Percentiles rank a stretch among this genome's conserved stretches.
These are phyloP conservation scores for Aspergillus latus DNA, from an alignment of 2,329 filamentous ascomycete genomes.

Conservation along the genomic window DNA sequence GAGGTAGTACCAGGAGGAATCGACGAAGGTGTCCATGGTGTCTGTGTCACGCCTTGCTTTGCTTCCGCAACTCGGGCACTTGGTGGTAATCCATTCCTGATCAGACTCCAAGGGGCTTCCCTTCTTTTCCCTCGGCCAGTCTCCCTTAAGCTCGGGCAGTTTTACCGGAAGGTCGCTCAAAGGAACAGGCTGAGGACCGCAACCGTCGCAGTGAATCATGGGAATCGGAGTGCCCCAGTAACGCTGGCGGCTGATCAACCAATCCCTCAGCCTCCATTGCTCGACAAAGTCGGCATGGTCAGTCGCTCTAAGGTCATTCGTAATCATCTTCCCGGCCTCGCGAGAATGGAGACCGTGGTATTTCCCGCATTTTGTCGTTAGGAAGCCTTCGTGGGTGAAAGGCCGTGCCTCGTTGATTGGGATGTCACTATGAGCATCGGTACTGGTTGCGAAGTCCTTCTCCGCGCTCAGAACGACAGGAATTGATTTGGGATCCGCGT, in stretches of 20 bases:
- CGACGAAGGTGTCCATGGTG: constrained; percentile 95
- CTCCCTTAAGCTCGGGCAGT: constrained; percentile 67
- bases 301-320: constrained; percentile 52
- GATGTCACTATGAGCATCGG: constrained; percentile 18
- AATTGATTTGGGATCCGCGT: constrained; percentile 61
- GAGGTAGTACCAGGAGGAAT: constrained; percentile 92
- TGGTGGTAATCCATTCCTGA: constrained; percentile 70
- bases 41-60: constrained; percentile 80
- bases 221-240: constrained; percentile 93
- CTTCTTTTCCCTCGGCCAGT: constrained; percentile 66
- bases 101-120: constrained; percentile 76
- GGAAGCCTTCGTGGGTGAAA: constrained; percentile 64
- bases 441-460: constrained; percentile 33
- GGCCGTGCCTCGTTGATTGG: constrained; percentile 51
- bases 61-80: constrained; percentile 69
- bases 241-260: constrained; percentile 86
- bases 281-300: constrained; percentile 63
- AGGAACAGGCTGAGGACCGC: constrained; percentile 77
- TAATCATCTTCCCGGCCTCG: constrained; percentile 61
- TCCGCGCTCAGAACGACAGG: constrained; percentile 58
- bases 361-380: constrained; percentile 65
- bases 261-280: constrained; percentile 81
- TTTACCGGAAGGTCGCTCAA: constrained; percentile 72
- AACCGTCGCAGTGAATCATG: constrained; percentile 75
- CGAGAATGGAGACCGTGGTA: constrained; percentile 65